Percentiles rank a stretch among this genome's conserved stretches.
phyloP scores from a whole-genome alignment of 768 basidiomycete genomes.

The Suillus decipiens region DNA sequence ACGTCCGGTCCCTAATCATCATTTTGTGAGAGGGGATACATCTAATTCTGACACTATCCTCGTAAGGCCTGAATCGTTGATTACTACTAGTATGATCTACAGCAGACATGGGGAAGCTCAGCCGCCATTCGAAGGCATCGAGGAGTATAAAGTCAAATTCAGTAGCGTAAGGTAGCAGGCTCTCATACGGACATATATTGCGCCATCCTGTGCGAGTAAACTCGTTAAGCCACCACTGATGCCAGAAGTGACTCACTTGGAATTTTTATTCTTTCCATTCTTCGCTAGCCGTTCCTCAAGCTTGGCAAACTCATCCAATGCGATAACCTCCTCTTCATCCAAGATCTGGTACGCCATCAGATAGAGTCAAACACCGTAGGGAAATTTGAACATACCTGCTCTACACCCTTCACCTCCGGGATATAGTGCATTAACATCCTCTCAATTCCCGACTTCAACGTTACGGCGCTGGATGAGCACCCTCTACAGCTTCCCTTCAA shows the following conservation, averaged over 20 bases:
- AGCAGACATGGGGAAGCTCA: not conserved
- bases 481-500: conserved; percentile 98
- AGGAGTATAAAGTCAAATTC: not conserved
- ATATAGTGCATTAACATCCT: conserved; percentile 99
- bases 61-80: not conserved
- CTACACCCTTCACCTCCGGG: conserved; percentile 90
- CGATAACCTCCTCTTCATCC: conserved; percentile 87
- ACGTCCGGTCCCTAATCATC: too few species aligned
- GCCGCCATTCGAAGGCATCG: not conserved
- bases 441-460: conserved; percentile 95
- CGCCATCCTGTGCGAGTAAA: conserved; percentile 57
- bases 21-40: too few species aligned
- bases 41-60: too few species aligned
- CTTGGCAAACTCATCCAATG: conserved; percentile 86
- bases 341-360: conserved; percentile 58
- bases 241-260: conserved; percentile 43
- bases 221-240: conserved; percentile 15
- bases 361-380: not conserved
- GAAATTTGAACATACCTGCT: conserved; percentile 59
- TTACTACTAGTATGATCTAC: too few species aligned
- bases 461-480: conserved; percentile 91
- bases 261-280: conserved; percentile 43
- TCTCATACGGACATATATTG: conserved; percentile 77
- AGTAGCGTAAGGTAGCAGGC: not conserved
- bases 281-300: conserved; percentile 68